These are phyloP conservation scores for Hysterangium stoloniferum DNA, from an alignment of 768 basidiomycete genomes.

Conservation along the genomic window DNA sequence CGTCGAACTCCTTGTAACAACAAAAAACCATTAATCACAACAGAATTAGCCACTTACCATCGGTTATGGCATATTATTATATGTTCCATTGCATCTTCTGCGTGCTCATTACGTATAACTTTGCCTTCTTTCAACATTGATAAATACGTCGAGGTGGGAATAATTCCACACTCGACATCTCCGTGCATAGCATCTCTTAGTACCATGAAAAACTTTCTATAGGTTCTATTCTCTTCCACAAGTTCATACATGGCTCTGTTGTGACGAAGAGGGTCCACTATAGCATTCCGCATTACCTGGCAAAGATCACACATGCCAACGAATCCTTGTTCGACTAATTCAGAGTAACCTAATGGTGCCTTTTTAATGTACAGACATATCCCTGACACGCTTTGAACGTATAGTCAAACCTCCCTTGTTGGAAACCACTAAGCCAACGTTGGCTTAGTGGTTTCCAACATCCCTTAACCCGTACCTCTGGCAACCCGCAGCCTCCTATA, in stretches of 20 bases:
- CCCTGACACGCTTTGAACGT: conserved; percentile 26
- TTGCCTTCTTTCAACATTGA: conserved; percentile 7
- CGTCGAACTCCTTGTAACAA: not conserved
- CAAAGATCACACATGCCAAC: conserved; percentile 27
- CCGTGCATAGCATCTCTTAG: conserved; percentile 15
- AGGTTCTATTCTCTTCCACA: conserved; percentile 25
- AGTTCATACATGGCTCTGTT: conserved; percentile 29
- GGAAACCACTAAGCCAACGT: no score
- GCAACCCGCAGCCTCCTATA: no score
- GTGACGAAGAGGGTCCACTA: conserved; percentile 23
- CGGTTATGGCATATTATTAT: conserved; percentile 29
- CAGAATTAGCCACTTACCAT: conserved; percentile 15
- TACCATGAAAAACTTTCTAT: conserved; percentile 21
- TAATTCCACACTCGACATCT: conserved; percentile 15
- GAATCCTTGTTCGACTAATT: conserved; percentile 25
- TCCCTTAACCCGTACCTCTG: no score
- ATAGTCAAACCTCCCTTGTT: no score
- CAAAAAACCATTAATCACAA: not conserved
- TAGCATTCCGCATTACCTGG: conserved; percentile 20
- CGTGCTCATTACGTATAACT: conserved; percentile 16
- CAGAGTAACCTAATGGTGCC: conserved; percentile 20
- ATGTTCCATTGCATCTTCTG: conserved; percentile 20
- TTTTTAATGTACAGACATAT: conserved; percentile 16
- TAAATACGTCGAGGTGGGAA: conserved; percentile 16
- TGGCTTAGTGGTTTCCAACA: no score